Base-by-base conservation (phyloP, 495 filamentous ascomycete species). In the Aspergillus biplanus region DNA sequence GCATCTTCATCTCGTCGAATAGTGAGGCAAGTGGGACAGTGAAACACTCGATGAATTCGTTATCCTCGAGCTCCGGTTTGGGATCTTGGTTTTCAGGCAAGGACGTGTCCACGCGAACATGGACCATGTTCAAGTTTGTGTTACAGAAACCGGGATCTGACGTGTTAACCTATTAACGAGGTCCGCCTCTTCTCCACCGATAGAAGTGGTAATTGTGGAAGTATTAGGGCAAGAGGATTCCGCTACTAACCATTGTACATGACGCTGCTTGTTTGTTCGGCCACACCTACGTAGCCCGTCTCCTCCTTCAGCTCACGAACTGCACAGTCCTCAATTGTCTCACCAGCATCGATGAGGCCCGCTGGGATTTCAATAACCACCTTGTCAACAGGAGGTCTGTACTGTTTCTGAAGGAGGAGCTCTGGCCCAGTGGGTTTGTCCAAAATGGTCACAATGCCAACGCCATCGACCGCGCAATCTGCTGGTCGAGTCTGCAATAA, bases 231-330 rank as follows among this genome's bases (percentile, higher is more conserved):
- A 50, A 18, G 4, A 37, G 16, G 34, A 49, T 35, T 48, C 42
- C 13, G 21, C n/a, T 15, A 72, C 81, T 55, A 71, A 89, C 90
- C 92, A 70, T 95, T 94, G 60, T 89, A 96, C 91, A 96, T 94
- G 18, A 96, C 75, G 33, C 89, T 86, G 59, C 88, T 91, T 8
- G 84, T 85, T 71, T 89, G 82, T 47, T 83, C 75, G 1, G 84
- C 87, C 37, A 86, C 81, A 16, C 90, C 93, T 34, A 92, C 84
- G 72, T 95, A 97, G 6, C 95, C 95, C 0, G 95, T 97, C 76
- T 99, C 95, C 75, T 99, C 95, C 66, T 86, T 92, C 62, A 99
- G 80, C 70, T 97, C 93, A n/a, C 93, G 81, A 13, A 96, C 82
- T 7, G 93, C 93, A 58, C 90, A 90, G 62, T 90, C 74, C 67